Evolutionary conservation across 2,329 filamentous ascomycete genomes (phyloP), one percentile per base, ranked within the genome.

Genomic region (Dothideomycetes sp.): DNA sequence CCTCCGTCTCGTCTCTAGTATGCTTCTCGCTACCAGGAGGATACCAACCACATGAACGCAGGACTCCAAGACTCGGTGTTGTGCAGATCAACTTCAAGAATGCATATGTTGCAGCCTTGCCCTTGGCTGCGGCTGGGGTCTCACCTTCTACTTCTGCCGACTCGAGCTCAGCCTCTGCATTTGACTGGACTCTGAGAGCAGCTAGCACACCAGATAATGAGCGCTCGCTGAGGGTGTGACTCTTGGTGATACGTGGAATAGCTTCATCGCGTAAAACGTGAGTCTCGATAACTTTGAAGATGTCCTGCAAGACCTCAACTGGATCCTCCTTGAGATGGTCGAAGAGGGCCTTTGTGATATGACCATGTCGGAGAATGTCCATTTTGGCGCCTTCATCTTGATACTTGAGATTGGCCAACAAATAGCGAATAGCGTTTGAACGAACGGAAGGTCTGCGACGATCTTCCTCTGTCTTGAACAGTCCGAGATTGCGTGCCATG

Each of bases 11-110:
- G 14, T 45, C 45, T 41, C 49, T 43, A 49, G 58, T 49, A 64
- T 59, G 15, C 7, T 41, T 43, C 43, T 82, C 77, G 34, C 72
- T 65, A 10, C 75, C 74, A 31, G 79, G 76, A 5, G 87, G 84
- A 58, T 96, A 96, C 60, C 86, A 84, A n/a, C 87, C 88, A 27
- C 76, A 77, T 42, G 84, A 80, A 3, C 79, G 73, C 38, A 87
- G 74, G 38, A 94, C 72, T 11, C 89, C 91, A 36, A 81, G 77
- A 3, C 70, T 71, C 0, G 79, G 66, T 31, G 75, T 79, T 1
- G 84, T 93, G 60, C 87, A 95, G 3, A 83, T 72, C 27, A 77
- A 68, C 36, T 81, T 61, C 34, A 98, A 65, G 48, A 96, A 84
- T 1, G 78, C 72, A 47, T 95, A 86, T 0, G 80, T 79, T 30